phyloP scores from a whole-genome alignment of 1,139 yeast genomes.

The Starmera stellimalicola region DNA sequence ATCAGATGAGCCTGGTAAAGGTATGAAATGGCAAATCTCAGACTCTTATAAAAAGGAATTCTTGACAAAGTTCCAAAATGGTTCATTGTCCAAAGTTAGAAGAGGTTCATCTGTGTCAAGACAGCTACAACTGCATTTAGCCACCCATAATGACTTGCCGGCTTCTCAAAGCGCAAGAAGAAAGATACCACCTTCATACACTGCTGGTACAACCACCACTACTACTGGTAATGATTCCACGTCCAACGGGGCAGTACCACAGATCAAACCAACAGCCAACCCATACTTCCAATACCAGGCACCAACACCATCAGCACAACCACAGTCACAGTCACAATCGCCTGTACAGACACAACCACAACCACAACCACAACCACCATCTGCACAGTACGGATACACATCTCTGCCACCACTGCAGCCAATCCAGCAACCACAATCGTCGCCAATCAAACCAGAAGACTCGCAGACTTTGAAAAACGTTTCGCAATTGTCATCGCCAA shows the following conservation, averaged over 20 bases:
- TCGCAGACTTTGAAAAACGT: not conserved
- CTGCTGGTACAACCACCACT: not conserved
- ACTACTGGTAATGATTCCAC: not conserved
- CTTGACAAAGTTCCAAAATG: slow-evolving; percentile 66
- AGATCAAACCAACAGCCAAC: not conserved
- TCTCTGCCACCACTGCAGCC: slow-evolving; percentile 6
- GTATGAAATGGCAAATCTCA: slow-evolving; percentile 97
- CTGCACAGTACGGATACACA: slow-evolving; percentile 2
- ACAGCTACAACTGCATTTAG: slow-evolving; percentile 66
- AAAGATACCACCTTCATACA: slow-evolving; percentile 13
- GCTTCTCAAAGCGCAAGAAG: slow-evolving; percentile 7
- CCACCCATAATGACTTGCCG: slow-evolving; percentile 62
- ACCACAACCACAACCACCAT: slow-evolving; percentile 4
- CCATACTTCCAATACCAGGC: not conserved
- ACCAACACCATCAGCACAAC: not conserved
- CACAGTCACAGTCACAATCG: slow-evolving; percentile 2
- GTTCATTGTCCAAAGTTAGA: slow-evolving; percentile 62
- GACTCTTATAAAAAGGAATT: slow-evolving; percentile 80
- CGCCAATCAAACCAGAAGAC: slow-evolving; percentile 22
- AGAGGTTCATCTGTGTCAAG: slow-evolving; percentile 74
- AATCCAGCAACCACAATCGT: slow-evolving; percentile 13
- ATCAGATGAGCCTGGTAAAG: slow-evolving; percentile 96
- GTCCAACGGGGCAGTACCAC: slow-evolving; percentile 2
- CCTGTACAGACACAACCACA: slow-evolving; percentile 9
- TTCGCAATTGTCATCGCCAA: not conserved